Evolutionary conservation across 2,329 filamentous ascomycete species (phyloP).

Genomic region (Penicillium sclerotiorum): DNA sequence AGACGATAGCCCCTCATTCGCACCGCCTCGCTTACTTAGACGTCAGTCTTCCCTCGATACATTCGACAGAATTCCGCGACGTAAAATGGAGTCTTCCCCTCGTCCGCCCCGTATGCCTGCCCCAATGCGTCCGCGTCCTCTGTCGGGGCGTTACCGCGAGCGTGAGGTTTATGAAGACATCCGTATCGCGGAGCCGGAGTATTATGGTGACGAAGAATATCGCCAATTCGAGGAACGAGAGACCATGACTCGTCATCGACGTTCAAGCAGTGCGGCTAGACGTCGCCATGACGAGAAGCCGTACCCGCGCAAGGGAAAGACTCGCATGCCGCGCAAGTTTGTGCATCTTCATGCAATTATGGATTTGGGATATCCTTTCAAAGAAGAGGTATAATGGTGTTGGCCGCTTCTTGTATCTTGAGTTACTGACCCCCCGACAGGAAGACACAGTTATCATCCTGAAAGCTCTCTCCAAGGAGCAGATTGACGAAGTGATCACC

Average conservation of each 20-base stretch:
- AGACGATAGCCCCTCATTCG: slow-evolving; percentile 54
- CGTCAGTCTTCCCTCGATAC: slow-evolving; percentile 84
- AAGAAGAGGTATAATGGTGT: slow-evolving; percentile 70
- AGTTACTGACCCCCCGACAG: slow-evolving; percentile 45
- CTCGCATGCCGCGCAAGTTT: slow-evolving; percentile 77
- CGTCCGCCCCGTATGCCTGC: slow-evolving; percentile 71
- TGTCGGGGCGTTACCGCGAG: slow-evolving; percentile 62
- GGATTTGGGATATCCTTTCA: slow-evolving; percentile 82
- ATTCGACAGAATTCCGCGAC: slow-evolving; percentile 74
- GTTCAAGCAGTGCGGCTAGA: slow-evolving; percentile 44
- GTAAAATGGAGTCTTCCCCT: slow-evolving; percentile 52
- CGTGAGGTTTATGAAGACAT: slow-evolving; percentile 67
- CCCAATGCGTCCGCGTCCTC: slow-evolving; percentile 42
- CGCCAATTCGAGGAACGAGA: slow-evolving; percentile 68
- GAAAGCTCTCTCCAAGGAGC: slow-evolving; percentile 82
- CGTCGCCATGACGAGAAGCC: slow-evolving; percentile 43
- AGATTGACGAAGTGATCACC: slow-evolving; percentile 87
- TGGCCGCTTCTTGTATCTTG: not conserved
- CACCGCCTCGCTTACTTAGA: slow-evolving; percentile 70
- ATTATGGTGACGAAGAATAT: slow-evolving; percentile 72
- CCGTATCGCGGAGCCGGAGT: slow-evolving; percentile 66
- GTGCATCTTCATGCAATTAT: slow-evolving; percentile 80
- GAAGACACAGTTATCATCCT: slow-evolving; percentile 79
- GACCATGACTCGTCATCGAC: slow-evolving; percentile 50
- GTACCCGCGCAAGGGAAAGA: slow-evolving; percentile 84